Evolutionary conservation across 371 early-diverging fungal genomes (phyloP), one percentile per base, ranked within the genome.

Genomic region (Polyrhizophydium stewartii): DNA sequence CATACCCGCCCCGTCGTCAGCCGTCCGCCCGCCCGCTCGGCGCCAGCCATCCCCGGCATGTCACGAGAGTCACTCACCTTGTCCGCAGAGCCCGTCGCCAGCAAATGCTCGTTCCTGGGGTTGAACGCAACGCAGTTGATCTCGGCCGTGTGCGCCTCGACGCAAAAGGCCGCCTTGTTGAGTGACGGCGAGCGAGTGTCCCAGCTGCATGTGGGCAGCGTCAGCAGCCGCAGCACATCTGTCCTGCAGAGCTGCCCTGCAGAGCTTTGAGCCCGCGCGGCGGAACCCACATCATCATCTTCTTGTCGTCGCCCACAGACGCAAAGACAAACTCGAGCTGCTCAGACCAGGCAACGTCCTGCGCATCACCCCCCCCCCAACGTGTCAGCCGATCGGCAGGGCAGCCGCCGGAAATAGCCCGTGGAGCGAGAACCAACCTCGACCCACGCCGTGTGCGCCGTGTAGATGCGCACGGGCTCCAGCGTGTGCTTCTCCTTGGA

Each of bases 1-100:
- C 43, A 43, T 43, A 17, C 43, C 43, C 16, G 22, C 35, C 3
- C 3, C 3, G 35, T 13, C 13, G 35, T 35, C 35, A 35, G 35
- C 35, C 3, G 3, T 13, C 35, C 3, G 35, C 7, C 13, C 7
- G 7, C 35, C 7, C 35, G 35, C 35, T 35, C 13, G 7, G 35
- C 13, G 35, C 35, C 35, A 35, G 35, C 7, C 35, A 35, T 35
- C 7, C 35, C 35, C 3, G 35, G 7, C 35, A 35, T 13, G 13
- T 35, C 35, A 35, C 7, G 7, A 35, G 7, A 7, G 7, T 3
- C 24, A 21, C 45, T 56, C 74, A 87, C 89, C 74, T 87, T 88
- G 75, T 98, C 99, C 28, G 91, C 86, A 12, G 94, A 91, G n/a
- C 96, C 97, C 7, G 99, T 99, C 1, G 93, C 96, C 25, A 99